phyloP scores from a whole-genome alignment of 371 early-diverging fungal species.

The Parasitella parasitica region DNA sequence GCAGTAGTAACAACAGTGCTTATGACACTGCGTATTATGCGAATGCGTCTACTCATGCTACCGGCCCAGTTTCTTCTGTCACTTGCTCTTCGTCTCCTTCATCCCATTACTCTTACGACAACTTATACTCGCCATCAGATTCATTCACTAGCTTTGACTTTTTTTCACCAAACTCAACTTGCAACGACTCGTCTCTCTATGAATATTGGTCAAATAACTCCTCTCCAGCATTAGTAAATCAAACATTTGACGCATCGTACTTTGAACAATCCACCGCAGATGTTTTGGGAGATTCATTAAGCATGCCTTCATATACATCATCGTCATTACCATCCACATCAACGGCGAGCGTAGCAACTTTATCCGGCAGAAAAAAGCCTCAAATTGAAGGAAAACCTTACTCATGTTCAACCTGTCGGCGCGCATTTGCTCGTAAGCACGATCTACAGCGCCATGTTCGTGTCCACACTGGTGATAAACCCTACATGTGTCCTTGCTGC shows the following conservation, averaged over 20 bases:
- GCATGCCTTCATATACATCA: background rate
- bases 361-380: background rate
- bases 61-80: background rate
- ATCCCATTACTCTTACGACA: background rate
- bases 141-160: background rate
- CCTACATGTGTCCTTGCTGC: slow-evolving; percentile 59
- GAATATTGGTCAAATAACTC: background rate
- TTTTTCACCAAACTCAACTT: background rate
- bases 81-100: background rate
- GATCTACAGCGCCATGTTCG: slow-evolving; percentile 69
- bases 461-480: slow-evolving; percentile 68
- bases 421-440: slow-evolving; percentile 64
- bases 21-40: too few species aligned
- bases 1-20: background rate
- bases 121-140: background rate
- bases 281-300: too few species aligned
- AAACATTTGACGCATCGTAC: background rate
- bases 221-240: background rate
- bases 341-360: background rate
- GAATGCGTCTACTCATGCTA: background rate
- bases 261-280: background rate
- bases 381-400: slow-evolving; percentile 9
- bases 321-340: background rate
- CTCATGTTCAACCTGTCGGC: slow-evolving; percentile 10
- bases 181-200: background rate